phyloP scores from a whole-genome alignment of 768 basidiomycete species.

The Tricholoma flavovirens region DNA sequence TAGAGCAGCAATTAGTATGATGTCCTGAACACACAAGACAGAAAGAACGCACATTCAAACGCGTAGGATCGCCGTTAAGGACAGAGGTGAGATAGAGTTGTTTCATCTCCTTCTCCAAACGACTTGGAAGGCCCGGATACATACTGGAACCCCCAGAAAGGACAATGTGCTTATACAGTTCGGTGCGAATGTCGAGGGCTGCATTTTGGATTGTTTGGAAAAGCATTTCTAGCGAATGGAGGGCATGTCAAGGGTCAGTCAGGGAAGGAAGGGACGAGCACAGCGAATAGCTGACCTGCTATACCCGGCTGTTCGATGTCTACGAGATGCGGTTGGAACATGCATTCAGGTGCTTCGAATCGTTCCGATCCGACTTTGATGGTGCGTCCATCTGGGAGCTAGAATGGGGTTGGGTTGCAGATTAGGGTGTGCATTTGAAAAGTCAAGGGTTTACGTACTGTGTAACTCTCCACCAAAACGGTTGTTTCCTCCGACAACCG shows the following conservation, averaged over 20 bases:
- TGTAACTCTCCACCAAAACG: conserved; percentile 92
- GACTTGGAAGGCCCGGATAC: conserved; percentile 96
- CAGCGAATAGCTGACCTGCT: conserved; percentile 54
- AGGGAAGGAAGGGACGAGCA: not conserved
- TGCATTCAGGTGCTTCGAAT: conserved; percentile 98
- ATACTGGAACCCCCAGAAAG: conserved; percentile 97
- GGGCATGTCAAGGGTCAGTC: not conserved
- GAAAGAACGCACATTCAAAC: conserved; percentile 69
- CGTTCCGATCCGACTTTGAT: conserved; percentile 99
- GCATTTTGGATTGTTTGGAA: conserved; percentile 94
- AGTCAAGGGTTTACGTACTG: conserved; percentile 44
- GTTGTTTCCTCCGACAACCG: conserved; percentile 94
- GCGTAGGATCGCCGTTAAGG: conserved; percentile 71
- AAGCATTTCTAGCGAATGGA: conserved; percentile 84
- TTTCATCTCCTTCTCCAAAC: conserved; percentile 99
- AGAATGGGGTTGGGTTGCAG: conserved; percentile 6
- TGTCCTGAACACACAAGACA: not conserved
- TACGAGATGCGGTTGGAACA: conserved; percentile 99
- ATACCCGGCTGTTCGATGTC: conserved; percentile 96
- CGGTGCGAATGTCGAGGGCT: conserved; percentile 81
- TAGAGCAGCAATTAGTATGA: not conserved
- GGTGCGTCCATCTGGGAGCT: conserved; percentile 92
- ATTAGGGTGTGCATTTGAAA: not conserved
- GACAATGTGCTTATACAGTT: conserved; percentile 97
- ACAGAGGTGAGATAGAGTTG: conserved; percentile 95